A percentile compares a stretch with the other conserved stretches of the same genome.
phyloP scores from a whole-genome alignment of 2,329 filamentous ascomycete species.

The Endocalyx cinctus region DNA sequence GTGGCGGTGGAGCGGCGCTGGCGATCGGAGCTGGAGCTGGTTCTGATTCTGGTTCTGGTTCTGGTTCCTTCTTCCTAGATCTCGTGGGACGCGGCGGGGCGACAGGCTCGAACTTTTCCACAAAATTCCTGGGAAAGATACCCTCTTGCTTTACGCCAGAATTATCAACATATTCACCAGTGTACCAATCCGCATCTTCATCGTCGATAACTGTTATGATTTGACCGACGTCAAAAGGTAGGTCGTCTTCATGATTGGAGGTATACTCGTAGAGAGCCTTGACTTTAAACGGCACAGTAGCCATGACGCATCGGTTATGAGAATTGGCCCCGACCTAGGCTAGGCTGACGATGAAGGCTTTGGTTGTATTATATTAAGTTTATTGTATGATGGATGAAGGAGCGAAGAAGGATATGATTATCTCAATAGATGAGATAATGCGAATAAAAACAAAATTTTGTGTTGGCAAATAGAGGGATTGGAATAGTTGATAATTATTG shows the following conservation, averaged over 20 bases:
- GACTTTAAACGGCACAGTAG: conserved; percentile 77
- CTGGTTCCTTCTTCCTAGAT: conserved; percentile 62
- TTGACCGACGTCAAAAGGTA: conserved; percentile 79
- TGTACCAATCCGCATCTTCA: conserved; percentile 93
- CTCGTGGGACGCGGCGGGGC: conserved; percentile 82
- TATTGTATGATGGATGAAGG: conserved; percentile 10
- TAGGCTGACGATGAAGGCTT: conserved; percentile 9
- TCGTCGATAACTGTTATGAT: conserved; percentile 90
- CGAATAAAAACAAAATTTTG: too few species aligned
- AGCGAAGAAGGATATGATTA: conserved; percentile 1
- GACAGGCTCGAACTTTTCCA: conserved; percentile 90
- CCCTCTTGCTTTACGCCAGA: conserved; percentile 72
- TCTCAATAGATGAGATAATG: conserved; percentile 8
- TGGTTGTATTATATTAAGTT: conserved; percentile 10
- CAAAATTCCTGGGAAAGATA: conserved; percentile 94
- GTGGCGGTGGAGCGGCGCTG: conserved; percentile 32
- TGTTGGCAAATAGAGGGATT: too few species aligned
- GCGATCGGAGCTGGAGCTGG: conserved; percentile 31
- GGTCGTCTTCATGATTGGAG: conserved; percentile 91
- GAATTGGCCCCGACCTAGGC: conserved; percentile 16
- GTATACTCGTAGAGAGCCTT: conserved; percentile 93
- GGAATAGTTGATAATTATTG: conserved; percentile 19
- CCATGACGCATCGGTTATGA: conserved; percentile 51
- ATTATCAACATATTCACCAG: conserved; percentile 78
- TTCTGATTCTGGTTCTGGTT: conserved; percentile 30